phyloP scores from a whole-genome alignment of 768 basidiomycete genomes.

The Lactarius evosmus region DNA sequence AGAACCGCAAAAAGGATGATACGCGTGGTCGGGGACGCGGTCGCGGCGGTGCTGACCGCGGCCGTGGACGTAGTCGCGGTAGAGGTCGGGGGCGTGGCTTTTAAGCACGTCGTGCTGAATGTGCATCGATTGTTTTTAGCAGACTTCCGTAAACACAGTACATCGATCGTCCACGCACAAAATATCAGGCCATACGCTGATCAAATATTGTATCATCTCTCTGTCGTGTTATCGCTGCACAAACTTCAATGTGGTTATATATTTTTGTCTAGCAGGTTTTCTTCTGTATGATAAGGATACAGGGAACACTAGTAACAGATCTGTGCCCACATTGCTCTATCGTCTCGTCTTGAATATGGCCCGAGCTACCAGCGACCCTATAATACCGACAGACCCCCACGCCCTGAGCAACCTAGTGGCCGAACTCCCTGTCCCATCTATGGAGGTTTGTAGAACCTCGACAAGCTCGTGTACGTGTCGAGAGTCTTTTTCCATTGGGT shows the following conservation, averaged over 20 bases:
- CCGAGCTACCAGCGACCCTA: slow-evolving; percentile 17
- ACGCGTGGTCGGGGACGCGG: slow-evolving; percentile 62
- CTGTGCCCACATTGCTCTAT: background rate
- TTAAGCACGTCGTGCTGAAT: slow-evolving; percentile 2
- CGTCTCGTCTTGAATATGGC: slow-evolving; percentile 10
- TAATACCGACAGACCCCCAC: slow-evolving; percentile 23
- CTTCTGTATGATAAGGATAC: slow-evolving; percentile 3
- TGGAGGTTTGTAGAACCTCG: slow-evolving; percentile 4
- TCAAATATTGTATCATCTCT: slow-evolving; percentile 22
- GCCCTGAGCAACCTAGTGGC: slow-evolving; percentile 15
- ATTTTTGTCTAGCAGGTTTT: slow-evolving; percentile 6
- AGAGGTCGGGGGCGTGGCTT: slow-evolving; percentile 48
- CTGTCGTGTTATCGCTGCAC: slow-evolving; percentile 9
- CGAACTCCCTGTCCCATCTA: slow-evolving; percentile 8
- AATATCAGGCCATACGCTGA: slow-evolving; percentile 8
- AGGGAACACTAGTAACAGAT: background rate
- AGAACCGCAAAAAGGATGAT: slow-evolving; percentile 87
- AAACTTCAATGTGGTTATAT: slow-evolving; percentile 8
- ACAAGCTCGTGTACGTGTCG: background rate
- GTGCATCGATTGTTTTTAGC: background rate
- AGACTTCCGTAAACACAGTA: slow-evolving; percentile 4
- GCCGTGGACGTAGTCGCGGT: slow-evolving; percentile 50
- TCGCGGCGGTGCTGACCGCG: slow-evolving; percentile 41
- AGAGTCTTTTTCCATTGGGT: background rate
- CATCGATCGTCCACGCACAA: slow-evolving; percentile 14